Evolutionary conservation across 495 filamentous ascomycete species (phyloP).

Genomic region (Rusavskia elegans): DNA sequence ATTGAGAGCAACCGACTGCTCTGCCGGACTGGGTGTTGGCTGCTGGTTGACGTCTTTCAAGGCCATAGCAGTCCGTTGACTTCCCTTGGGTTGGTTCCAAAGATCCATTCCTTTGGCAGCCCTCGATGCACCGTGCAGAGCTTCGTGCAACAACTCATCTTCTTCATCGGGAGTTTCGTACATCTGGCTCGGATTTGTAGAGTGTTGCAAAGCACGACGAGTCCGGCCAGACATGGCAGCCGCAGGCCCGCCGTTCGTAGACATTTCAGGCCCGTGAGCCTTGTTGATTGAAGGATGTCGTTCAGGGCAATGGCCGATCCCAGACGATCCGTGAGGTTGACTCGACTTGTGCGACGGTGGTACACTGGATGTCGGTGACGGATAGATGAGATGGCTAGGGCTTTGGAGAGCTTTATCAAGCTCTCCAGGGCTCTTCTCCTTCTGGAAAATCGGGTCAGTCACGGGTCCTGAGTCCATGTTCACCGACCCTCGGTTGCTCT

Average conservation of each 20-base stretch:
- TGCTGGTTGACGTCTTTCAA: slow-evolving; percentile 26
- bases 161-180: slow-evolving; percentile 96
- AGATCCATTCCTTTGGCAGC: slow-evolving; percentile 38
- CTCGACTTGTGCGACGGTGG: slow-evolving; percentile 31
- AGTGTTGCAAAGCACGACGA: slow-evolving; percentile 60
- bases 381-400: slow-evolving; percentile 47
- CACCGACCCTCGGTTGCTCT: slow-evolving; percentile 68
- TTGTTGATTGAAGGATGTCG: not conserved
- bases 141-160: slow-evolving; percentile 88
- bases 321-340: not conserved
- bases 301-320: not conserved
- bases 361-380: slow-evolving; percentile 34
- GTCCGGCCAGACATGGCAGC: slow-evolving; percentile 72
- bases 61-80: slow-evolving; percentile 30
- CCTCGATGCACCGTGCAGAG: slow-evolving; percentile 40
- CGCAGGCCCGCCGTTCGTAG: slow-evolving; percentile 29
- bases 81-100: slow-evolving; percentile 20
- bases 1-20: slow-evolving; percentile 47
- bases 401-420: slow-evolving; percentile 68
- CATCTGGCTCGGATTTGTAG: slow-evolving; percentile 53
- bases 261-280: not conserved
- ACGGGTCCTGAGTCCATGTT: slow-evolving; percentile 47
- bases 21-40: slow-evolving; percentile 34
- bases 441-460: slow-evolving; percentile 27
- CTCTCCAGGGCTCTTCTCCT: slow-evolving; percentile 45